Conservation (phyloP, 768 basidiomycete genomes). For the Symmetrospora coprosmae region DNA sequence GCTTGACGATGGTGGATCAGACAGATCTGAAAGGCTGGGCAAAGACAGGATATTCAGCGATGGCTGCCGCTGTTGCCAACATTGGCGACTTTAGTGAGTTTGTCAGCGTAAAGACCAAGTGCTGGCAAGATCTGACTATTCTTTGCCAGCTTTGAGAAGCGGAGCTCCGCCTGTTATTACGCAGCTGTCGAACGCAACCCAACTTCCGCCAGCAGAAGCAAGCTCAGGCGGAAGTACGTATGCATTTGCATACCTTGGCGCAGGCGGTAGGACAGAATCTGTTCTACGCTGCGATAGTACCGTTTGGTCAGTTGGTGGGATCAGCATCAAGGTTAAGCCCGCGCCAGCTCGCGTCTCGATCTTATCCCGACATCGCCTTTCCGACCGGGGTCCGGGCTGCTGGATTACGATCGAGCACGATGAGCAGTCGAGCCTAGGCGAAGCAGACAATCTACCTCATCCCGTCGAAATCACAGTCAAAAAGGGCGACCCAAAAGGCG, state of each 20-base stretch:
- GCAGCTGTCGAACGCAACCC: conserved; percentile 61
- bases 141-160: conserved; percentile 54
- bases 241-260: too few species aligned
- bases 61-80: conserved; percentile 75
- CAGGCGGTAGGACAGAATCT: too few species aligned
- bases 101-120: not conserved
- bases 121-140: not conserved
- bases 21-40: conserved; percentile 96
- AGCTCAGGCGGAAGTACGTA: too few species aligned
- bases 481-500: not conserved
- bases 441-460: not conserved
- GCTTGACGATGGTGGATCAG: conserved; percentile 84
- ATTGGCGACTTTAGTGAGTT: conserved; percentile 63
- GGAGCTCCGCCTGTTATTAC: conserved; percentile 90
- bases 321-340: conserved; percentile 49
- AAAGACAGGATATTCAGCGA: conserved; percentile 83
- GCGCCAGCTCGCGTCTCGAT: conserved; percentile 71
- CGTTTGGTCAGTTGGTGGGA: conserved; percentile 65
- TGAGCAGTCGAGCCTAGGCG: not conserved
- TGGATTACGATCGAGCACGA: conserved; percentile 85
- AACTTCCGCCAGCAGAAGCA: too few species aligned
- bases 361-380: conserved; percentile 71
- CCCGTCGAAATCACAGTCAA: not conserved
- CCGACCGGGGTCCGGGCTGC: conserved; percentile 71
- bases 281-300: conserved; percentile 28